These are phyloP conservation scores for Tagetes patula DNA, from an alignment of 129 eudicot species.

Conservation along the genomic window DNA sequence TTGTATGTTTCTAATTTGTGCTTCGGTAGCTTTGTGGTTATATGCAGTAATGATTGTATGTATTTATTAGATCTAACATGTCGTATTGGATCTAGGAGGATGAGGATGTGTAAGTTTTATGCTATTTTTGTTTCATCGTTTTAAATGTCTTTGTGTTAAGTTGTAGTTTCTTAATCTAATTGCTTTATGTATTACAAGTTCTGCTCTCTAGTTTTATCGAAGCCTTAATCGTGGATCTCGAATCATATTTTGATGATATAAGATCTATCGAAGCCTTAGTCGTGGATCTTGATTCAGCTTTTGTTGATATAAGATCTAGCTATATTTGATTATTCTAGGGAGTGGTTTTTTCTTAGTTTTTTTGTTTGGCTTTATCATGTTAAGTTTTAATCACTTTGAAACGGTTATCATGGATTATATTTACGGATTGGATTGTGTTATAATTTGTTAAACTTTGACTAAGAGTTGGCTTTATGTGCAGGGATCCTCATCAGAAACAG, in stretches of 20 bases:
- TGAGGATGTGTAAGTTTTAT: neutral
- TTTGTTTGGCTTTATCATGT: neutral
- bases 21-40: constrained; percentile 10
- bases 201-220: neutral
- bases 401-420: neutral
- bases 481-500: constrained; percentile 46
- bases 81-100: neutral
- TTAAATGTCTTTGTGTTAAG: neutral
- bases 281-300: neutral
- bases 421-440: neutral
- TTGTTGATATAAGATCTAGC: neutral
- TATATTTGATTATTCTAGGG: neutral
- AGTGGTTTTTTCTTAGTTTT: neutral
- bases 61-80: constrained; percentile 18
- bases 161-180: neutral
- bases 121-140: neutral
- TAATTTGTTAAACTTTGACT: neutral
- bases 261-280: neutral
- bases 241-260: neutral
- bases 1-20: neutral
- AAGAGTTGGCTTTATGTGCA: constrained; percentile 12
- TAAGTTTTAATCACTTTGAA: neutral
- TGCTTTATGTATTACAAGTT: neutral
- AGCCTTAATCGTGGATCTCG: neutral
- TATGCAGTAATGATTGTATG: constrained; percentile 1